Evolutionary conservation across 148 eudicot genomes (phyloP).

Genomic region (Rhododendron molle): DNA sequence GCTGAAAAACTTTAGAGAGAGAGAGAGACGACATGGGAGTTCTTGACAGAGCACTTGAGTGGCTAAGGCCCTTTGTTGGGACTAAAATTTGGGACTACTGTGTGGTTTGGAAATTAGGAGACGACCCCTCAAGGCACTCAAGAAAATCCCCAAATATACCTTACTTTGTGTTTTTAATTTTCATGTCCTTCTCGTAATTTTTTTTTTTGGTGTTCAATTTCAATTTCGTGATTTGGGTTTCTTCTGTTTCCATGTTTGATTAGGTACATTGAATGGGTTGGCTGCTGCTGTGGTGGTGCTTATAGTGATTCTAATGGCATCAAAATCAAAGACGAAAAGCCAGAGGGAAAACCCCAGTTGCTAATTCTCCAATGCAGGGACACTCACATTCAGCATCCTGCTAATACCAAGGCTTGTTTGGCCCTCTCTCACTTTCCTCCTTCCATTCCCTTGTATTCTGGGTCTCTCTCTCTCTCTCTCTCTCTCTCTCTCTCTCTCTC

Average conservation of each 20-base stretch:
- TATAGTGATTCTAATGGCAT: slow-evolving; percentile 2
- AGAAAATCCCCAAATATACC: not conserved
- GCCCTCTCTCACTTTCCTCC: slow-evolving; percentile 52
- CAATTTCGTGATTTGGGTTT: not conserved
- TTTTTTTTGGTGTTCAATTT: not conserved
- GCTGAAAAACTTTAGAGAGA: not conserved
- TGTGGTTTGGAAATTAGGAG: slow-evolving; percentile 71
- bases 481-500: not conserved
- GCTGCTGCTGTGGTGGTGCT: slow-evolving; percentile 72
- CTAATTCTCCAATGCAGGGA: slow-evolving; percentile 47
- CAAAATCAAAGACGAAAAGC: slow-evolving; percentile 24
- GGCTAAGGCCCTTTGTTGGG: slow-evolving; percentile 48
- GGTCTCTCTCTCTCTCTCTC: slow-evolving; percentile 32
- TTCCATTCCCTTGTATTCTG: slow-evolving; percentile 59
- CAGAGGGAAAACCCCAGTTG: not conserved
- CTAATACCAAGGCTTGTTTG: slow-evolving; percentile 46
- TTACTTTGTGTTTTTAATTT: not conserved
- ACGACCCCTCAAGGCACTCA: slow-evolving; percentile 73
- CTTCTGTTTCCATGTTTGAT: not conserved
- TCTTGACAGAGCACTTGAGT: slow-evolving; percentile 42
- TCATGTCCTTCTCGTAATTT: not conserved
- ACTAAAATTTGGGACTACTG: slow-evolving; percentile 69
- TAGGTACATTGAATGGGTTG: slow-evolving; percentile 70
- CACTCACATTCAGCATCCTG: slow-evolving; percentile 37
- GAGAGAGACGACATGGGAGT: slow-evolving; percentile 35